Evolutionary conservation across 352 stramenopile species (phyloP).

Genomic region (Phytophthora palmivora): DNA sequence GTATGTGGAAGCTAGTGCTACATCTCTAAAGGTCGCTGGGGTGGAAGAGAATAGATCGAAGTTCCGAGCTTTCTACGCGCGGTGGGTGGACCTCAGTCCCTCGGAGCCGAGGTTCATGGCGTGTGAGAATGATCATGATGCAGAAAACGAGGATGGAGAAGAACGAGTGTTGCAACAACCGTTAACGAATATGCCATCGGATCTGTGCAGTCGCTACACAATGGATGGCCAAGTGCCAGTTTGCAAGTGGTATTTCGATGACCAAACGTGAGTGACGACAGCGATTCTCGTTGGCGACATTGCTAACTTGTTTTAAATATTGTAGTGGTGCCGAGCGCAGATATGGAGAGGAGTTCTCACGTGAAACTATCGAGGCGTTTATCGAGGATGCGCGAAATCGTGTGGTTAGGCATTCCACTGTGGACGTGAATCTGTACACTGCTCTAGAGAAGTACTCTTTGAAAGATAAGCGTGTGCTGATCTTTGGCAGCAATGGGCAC

Average conservation of each 20-base stretch:
- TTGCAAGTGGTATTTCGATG: slow-evolving; percentile 59
- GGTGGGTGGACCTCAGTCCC: slow-evolving; percentile 34
- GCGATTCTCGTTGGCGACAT: not conserved
- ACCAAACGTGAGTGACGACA: slow-evolving; percentile 32
- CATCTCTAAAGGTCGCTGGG: too few relatives aligned
- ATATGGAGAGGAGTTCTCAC: too few relatives aligned
- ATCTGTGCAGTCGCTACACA: slow-evolving; percentile 43
- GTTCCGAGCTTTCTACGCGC: slow-evolving; percentile 42
- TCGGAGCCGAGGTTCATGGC: slow-evolving; percentile 37
- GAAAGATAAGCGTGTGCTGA: slow-evolving; percentile 42
- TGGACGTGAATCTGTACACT: slow-evolving; percentile 17
- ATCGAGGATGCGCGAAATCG: slow-evolving; percentile 18
- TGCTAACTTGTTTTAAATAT: too few relatives aligned
- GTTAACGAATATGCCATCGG: slow-evolving; percentile 35
- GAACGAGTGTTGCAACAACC: slow-evolving; percentile 25
- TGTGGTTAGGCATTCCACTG: slow-evolving; percentile 36
- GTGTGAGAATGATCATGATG: slow-evolving; percentile 13
- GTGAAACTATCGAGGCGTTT: slow-evolving; percentile 33
- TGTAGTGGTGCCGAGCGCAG: too few relatives aligned
- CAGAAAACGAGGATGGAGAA: not conserved
- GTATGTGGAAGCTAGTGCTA: not conserved
- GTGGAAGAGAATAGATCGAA: slow-evolving; percentile 5
- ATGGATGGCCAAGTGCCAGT: slow-evolving; percentile 41
- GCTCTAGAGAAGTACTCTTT: slow-evolving; percentile 40
- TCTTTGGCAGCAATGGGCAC: slow-evolving; percentile 42